Conservation (phyloP, 164 flowering plant genomes). For the Vitis riparia region DNA sequence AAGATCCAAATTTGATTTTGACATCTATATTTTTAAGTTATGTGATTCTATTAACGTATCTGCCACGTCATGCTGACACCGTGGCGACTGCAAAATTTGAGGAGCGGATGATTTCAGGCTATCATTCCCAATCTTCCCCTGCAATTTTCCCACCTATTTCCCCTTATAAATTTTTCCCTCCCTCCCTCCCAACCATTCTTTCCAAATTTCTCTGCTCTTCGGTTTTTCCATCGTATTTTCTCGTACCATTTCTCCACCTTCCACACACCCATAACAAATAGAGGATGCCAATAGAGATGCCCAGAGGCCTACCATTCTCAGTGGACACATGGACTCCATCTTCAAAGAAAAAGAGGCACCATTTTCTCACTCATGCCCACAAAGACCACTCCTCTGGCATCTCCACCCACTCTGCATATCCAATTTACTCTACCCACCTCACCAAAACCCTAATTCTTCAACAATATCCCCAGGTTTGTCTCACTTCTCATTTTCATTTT, state of each 20-base stretch:
- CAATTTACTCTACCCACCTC: conserved; percentile 65
- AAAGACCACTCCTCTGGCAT: conserved; percentile 65
- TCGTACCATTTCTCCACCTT: too few species aligned
- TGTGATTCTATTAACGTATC: not conserved
- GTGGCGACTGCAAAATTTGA: not conserved
- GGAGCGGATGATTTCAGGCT: not conserved
- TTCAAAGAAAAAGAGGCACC: conserved; percentile 58
- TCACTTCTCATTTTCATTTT: not conserved
- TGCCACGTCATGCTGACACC: not conserved
- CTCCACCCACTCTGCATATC: conserved; percentile 44
- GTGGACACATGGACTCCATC: conserved; percentile 76
- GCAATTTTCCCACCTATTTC: conserved; percentile 1
- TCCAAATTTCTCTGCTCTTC: not conserved
- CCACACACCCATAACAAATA: too few species aligned
- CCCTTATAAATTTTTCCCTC: not conserved
- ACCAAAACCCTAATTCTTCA: conserved; percentile 56
- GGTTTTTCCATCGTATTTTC: too few species aligned
- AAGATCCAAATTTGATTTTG: too few species aligned
- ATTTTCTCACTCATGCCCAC: conserved; percentile 86
- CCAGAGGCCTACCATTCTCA: conserved; percentile 79
- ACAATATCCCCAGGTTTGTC: conserved; percentile 55
- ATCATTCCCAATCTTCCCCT: not conserved
- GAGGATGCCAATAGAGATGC: conserved; percentile 82
- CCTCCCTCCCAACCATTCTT: too few species aligned
- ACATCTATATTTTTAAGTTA: too few species aligned